Conservation (phyloP, 2,329 filamentous ascomycete genomes). For the Xylaria sp. region DNA sequence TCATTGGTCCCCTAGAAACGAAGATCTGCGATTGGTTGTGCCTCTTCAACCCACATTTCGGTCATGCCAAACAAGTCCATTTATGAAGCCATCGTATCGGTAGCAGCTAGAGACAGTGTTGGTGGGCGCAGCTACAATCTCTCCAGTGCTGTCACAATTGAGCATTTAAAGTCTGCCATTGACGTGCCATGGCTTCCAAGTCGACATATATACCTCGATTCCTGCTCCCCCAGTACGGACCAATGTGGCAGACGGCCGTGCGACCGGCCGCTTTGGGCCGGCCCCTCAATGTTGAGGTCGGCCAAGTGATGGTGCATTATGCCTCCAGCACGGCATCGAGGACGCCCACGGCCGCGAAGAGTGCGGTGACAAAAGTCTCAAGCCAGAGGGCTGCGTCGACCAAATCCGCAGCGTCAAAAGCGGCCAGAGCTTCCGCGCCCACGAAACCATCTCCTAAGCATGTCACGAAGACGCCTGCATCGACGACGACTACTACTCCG, state of each 20-base stretch:
- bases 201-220: slow-evolving; percentile 71
- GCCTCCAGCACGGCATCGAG: slow-evolving; percentile 49
- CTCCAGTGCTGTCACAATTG: too few species aligned
- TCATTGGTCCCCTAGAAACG: slow-evolving; percentile 6
- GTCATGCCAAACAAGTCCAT: slow-evolving; percentile 23
- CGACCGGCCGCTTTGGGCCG: slow-evolving; percentile 47
- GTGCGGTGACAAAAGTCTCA: slow-evolving; percentile 18
- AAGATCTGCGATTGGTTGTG: background rate
- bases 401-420: slow-evolving; percentile 39
- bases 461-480: slow-evolving; percentile 27
- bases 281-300: slow-evolving; percentile 44
- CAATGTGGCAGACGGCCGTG: slow-evolving; percentile 62
- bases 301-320: slow-evolving; percentile 51
- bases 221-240: slow-evolving; percentile 71
- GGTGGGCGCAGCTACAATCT: background rate
- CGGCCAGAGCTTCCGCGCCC: slow-evolving; percentile 43
- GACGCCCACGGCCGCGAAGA: slow-evolving; percentile 48
- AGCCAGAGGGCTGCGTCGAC: slow-evolving; percentile 34
- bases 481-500: slow-evolving; percentile 9
- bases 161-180: background rate
- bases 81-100: slow-evolving; percentile 24
- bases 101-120: slow-evolving; percentile 7
- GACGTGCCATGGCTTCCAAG: slow-evolving; percentile 56
- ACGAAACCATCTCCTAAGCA: slow-evolving; percentile 39
- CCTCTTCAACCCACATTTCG: slow-evolving; percentile 18